Evolutionary conservation across 345 rosid genomes (phyloP), one percentile per base, ranked within the genome.

Genomic region (Populus tremula): DNA sequence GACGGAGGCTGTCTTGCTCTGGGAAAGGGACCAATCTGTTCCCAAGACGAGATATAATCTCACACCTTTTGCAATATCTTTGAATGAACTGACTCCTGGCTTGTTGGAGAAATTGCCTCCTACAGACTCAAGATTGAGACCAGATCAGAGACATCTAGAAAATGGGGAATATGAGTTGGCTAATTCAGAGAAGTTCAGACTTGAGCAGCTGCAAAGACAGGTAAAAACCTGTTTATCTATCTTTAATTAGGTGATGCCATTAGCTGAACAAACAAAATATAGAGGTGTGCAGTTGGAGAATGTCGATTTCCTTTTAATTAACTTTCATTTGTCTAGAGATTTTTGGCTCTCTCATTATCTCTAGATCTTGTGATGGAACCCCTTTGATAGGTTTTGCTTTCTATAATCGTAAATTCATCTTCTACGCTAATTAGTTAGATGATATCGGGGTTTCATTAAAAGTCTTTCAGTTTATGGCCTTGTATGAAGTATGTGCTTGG

Each of bases 191-290:
- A 94, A 94, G 88, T 65, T 96, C 83, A 89, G 99, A 84, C 93
- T 96, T 54, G 99, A 96, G 71, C 99, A 91, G 83, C 68, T 92
- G 71, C 99, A 96, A 84, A 92, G 98, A 96, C 98, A 90, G 94
- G 99, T 96, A 89, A 78, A 62, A 10, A 68, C 72, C 62, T 73
- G 54, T 70, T 29, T 38, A 13, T 45, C n/a, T 18, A 29, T 70
- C 35, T 38, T 71, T 63, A 14, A 29, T 69, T 67, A 4, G 14
- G 25, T 25, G 14, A 71, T 53, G 43, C 47, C 70, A 66, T 33
- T 17, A 66, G 49, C 27, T 66, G 29, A 47, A 47, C 29, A 21
- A 67, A 17, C 13, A 14, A 14, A 12, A 23, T 3, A 17, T 38
- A 4, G 61, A n/a, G 62, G 49, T 2, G 12, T 33, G 70, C 27